Evolutionary conservation across 495 filamentous ascomycete genomes (phyloP), one percentile per base, ranked within the genome.

Genomic region (Paragyromitra xinjiangensis): DNA sequence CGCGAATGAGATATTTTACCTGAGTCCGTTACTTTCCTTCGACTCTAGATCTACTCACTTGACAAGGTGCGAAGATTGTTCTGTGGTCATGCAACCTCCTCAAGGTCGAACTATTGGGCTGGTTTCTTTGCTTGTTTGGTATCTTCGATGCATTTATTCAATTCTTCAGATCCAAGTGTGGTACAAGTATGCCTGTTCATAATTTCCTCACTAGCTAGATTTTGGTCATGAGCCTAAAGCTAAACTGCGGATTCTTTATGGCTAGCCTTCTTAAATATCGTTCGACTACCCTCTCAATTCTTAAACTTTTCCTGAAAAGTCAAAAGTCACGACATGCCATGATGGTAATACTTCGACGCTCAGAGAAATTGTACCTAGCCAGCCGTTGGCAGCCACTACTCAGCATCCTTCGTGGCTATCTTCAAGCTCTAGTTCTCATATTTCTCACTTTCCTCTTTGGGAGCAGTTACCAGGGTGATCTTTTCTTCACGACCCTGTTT

Each of bases 371-470:
- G 6, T 3, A 26, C 11, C 48, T 7, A 5, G 19, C 3, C 5
- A 44, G 6, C 8, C 6, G 1, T 12, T 2, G 9, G 19, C 6
- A 12, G 1, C 3, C 16, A 26, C 22, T 8, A 4, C 8, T 16
- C 14, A 6, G 11, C 2, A 44, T 56, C 12, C 16, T 61, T 19
- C n/a, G 6, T 26, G 53, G 67, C 8, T 70, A 56, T 7, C 1
- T 70, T 2, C 67, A 70, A 22, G 67, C 29, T 1, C 1, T 70
- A 6, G 29, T 45, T 4, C 12, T 70, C 1, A 22, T 26, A 0
- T 56, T 45, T 29, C 22, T 58, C 29, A 58, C 67, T 6, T 61
- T 70, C 7, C 67, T 70, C 9, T 70, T 70, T 40, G 67, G 53
- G 39, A 70, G 67, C 56, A 70, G 22, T 4, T 40, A 26, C 11